A percentile compares a stretch with the other conserved stretches of the same genome.
Conservation (phyloP, 495 filamentous ascomycete species). For the Umbilicaria muhlenbergii region DNA sequence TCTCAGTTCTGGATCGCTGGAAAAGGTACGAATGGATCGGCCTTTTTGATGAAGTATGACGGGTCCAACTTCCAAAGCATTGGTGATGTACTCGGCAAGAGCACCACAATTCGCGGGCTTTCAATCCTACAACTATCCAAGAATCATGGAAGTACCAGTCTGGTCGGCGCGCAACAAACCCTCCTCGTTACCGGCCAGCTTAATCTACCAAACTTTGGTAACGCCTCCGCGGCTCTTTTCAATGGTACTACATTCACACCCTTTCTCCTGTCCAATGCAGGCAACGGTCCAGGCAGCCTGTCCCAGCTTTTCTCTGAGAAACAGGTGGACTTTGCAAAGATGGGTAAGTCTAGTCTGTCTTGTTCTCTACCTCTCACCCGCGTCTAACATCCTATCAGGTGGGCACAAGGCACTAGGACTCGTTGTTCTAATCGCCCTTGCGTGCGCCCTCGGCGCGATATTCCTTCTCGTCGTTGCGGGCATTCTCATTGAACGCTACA, state of each 20-base stretch:
- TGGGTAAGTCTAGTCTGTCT: slow-evolving; percentile 26
- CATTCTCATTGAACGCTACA: slow-evolving; percentile 66
- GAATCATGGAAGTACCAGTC: slow-evolving; percentile 44
- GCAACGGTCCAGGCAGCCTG: slow-evolving; percentile 54
- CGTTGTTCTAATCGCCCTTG: slow-evolving; percentile 83
- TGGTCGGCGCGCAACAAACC: slow-evolving; percentile 48
- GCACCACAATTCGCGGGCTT: slow-evolving; percentile 56
- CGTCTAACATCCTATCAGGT: slow-evolving; percentile 18
- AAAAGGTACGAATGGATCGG: slow-evolving; percentile 42
- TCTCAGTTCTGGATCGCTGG: slow-evolving; percentile 72
- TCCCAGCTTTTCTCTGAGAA: slow-evolving; percentile 65
- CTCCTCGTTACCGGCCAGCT: slow-evolving; percentile 77
- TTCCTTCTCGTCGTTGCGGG: slow-evolving; percentile 79
- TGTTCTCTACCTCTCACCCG: neutral
- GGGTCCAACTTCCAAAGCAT: slow-evolving; percentile 41
- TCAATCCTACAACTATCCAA: slow-evolving; percentile 60
- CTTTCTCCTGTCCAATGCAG: slow-evolving; percentile 59
- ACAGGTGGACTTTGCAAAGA: slow-evolving; percentile 42
- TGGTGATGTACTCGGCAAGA: slow-evolving; percentile 38
- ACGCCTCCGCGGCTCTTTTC: slow-evolving; percentile 74
- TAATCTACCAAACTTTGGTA: slow-evolving; percentile 57
- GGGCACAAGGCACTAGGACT: slow-evolving; percentile 64
- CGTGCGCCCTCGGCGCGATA: slow-evolving; percentile 70
- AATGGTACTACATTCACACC: slow-evolving; percentile 65
- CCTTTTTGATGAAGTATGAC: slow-evolving; percentile 68